Conservation (phyloP, 495 filamentous ascomycete genomes). For the Cladorrhinum samala region DNA sequence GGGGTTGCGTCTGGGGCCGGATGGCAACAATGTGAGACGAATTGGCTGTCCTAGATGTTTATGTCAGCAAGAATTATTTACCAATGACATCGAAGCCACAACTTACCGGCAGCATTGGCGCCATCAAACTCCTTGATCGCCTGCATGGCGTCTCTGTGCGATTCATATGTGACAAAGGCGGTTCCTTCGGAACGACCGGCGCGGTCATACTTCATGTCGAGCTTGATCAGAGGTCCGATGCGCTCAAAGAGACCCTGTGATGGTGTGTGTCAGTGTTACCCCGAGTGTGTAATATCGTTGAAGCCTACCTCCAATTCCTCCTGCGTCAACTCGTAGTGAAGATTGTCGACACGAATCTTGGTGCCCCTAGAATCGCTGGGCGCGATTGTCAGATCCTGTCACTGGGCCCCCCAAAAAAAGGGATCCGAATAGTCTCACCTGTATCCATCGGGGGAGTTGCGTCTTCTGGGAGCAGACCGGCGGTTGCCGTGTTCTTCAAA, state of each 20-base stretch:
- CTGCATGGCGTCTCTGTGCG: conserved; percentile 57
- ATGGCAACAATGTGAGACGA: conserved; percentile 61
- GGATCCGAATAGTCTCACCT: conserved; percentile 35
- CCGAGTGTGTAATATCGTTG: conserved; percentile 1
- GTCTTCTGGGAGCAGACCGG: conserved; percentile 30
- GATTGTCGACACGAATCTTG: conserved; percentile 80
- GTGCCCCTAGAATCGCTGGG: conserved; percentile 51
- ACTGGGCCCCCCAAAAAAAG: background rate
- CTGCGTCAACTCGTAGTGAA: conserved; percentile 90
- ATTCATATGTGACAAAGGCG: conserved; percentile 76
- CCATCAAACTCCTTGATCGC: conserved; percentile 81
- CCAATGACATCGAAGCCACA: too few species aligned
- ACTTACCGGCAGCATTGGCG: conserved; percentile 87
- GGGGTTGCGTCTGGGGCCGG: conserved; percentile 45
- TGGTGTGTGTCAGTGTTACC: too few species aligned
- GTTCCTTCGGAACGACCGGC: conserved; percentile 84
- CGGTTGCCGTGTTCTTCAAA: conserved; percentile 58
- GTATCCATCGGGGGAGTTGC: conserved; percentile 44
- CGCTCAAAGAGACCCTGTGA: conserved; percentile 77
- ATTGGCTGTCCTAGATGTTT: too few species aligned
- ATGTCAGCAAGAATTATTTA: too few species aligned
- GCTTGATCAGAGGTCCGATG: conserved; percentile 64
- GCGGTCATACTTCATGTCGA: conserved; percentile 79
- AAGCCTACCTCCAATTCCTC: conserved; percentile 69
- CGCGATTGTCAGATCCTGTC: conserved; percentile 9